phyloP scores from a whole-genome alignment of 1,139 yeast species.

The Saccharomyces uvarum region DNA sequence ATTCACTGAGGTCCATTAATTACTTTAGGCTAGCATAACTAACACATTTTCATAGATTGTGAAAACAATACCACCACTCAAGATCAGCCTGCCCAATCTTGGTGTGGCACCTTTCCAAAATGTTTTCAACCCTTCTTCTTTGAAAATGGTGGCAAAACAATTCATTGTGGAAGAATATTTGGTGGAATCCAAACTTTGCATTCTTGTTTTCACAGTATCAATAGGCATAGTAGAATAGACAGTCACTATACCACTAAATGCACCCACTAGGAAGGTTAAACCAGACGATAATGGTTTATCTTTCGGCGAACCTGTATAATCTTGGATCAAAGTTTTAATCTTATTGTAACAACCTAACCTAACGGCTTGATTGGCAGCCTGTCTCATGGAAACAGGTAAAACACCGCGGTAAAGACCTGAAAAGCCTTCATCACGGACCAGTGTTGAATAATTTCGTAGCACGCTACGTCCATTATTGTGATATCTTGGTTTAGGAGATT shows the following conservation, averaged over 20 bases:
- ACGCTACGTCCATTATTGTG: conserved; percentile 57
- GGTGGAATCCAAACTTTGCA: conserved; percentile 87
- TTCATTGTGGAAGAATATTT: conserved; percentile 67
- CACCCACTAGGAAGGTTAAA: conserved; percentile 82
- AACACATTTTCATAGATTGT: conserved; percentile 89
- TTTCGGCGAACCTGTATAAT: conserved; percentile 54
- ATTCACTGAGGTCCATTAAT: not conserved
- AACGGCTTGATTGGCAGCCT: conserved; percentile 92
- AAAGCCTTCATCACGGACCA: conserved; percentile 71
- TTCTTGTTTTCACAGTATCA: conserved; percentile 93
- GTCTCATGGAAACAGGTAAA: conserved; percentile 88
- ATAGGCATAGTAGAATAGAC: conserved; percentile 97
- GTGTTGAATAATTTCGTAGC: conserved; percentile 28
- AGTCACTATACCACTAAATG: conserved; percentile 86
- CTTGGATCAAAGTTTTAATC: conserved; percentile 74
- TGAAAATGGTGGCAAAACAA: conserved; percentile 74
- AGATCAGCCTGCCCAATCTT: conserved; percentile 78
- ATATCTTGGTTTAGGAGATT: conserved; percentile 65
- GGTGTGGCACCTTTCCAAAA: conserved; percentile 99
- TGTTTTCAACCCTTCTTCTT: conserved; percentile 82
- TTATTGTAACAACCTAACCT: conserved; percentile 89
- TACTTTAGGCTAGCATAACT: conserved; percentile 39
- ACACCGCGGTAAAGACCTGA: conserved; percentile 83
- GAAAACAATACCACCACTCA: conserved; percentile 94
- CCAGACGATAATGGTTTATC: conserved; percentile 70